Evolutionary conservation across 495 filamentous ascomycete genomes (phyloP).

Genomic region (Filosporella fistucella): DNA sequence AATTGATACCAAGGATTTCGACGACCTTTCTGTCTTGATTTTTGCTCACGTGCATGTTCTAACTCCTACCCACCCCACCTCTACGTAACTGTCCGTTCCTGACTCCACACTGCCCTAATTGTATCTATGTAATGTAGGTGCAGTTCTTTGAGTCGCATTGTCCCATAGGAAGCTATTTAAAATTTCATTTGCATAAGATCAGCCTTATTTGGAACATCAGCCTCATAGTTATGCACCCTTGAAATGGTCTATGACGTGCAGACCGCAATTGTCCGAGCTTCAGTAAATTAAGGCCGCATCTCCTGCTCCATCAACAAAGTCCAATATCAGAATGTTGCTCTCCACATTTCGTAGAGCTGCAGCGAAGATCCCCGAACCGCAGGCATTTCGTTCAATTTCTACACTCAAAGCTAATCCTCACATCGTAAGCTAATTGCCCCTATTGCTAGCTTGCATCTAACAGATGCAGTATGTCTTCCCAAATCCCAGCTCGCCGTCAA

Average conservation of each 20-base stretch:
- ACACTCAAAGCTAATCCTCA: constrained; percentile 50
- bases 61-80: too few relatives aligned
- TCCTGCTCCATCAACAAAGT: not conserved
- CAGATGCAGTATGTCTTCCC: constrained; percentile 22
- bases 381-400: constrained; percentile 31
- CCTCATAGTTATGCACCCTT: not conserved
- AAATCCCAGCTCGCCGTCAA: constrained; percentile 8
- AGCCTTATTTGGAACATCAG: not conserved
- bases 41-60: too few relatives aligned
- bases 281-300: not conserved
- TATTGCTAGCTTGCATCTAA: constrained; percentile 1
- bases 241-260: not conserved
- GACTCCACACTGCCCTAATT: too few relatives aligned
- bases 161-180: too few relatives aligned
- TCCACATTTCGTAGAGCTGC: constrained; percentile 12
- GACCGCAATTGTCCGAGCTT: constrained; percentile 6
- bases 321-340: constrained; percentile 6
- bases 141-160: too few relatives aligned
- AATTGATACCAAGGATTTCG: constrained; percentile 19
- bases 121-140: too few relatives aligned
- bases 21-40: too few relatives aligned
- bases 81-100: too few relatives aligned
- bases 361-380: not conserved
- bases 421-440: constrained; percentile 30
- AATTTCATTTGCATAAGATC: too few relatives aligned